phyloP scores from a whole-genome alignment of 495 filamentous ascomycete genomes.

The Podospora didyma region DNA sequence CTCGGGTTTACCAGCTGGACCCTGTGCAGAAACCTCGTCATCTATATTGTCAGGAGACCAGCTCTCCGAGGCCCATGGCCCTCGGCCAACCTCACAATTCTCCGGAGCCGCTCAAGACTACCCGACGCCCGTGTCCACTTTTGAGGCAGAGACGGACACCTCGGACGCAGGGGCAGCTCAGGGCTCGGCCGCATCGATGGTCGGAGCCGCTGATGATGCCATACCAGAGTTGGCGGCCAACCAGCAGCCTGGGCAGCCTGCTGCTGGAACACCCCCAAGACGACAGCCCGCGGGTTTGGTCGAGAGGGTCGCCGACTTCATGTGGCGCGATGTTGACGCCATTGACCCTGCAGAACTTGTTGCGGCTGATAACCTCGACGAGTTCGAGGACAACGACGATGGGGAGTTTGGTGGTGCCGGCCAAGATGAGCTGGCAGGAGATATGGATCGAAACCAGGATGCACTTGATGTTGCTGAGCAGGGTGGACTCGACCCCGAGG shows the following conservation, averaged over 20 bases:
- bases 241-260: not conserved
- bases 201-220: no score
- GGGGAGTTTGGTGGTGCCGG: conserved; percentile 18
- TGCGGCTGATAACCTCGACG: conserved; percentile 21
- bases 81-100: no score
- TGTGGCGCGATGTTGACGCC: conserved; percentile 36
- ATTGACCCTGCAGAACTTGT: conserved; percentile 33
- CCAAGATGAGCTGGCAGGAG: conserved; percentile 18
- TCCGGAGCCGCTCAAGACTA: no score
- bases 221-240: not conserved
- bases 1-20: conserved; percentile 19
- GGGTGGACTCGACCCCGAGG: conserved; percentile 43
- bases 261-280: conserved; percentile 1
- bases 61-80: no score
- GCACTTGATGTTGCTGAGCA: conserved; percentile 37
- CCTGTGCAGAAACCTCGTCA: not conserved
- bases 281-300: conserved; percentile 29
- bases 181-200: no score
- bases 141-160: no score
- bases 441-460: conserved; percentile 27
- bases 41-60: no score
- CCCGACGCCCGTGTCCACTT: no score
- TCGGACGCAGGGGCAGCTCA: no score
- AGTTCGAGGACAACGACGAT: conserved; percentile 38
- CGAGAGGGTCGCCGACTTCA: conserved; percentile 44